Percentiles rank a stretch among this genome's conserved stretches.
These are phyloP conservation scores for Pythium sukuiense DNA, from an alignment of 352 stramenopile genomes.

Conservation along the genomic window DNA sequence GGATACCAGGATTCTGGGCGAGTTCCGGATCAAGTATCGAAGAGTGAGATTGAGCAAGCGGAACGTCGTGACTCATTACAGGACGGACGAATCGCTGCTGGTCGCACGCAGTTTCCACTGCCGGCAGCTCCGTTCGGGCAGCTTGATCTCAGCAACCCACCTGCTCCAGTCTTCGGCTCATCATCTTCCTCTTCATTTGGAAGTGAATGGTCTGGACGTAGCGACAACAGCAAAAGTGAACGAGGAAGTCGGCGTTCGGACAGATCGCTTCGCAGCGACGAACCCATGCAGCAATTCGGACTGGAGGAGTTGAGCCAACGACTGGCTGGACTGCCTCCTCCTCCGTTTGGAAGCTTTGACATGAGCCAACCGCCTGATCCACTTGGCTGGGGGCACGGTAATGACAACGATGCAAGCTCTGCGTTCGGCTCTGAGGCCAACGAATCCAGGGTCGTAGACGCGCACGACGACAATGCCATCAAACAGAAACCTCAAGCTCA, in stretches of 20 bases:
- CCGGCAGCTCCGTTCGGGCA: slow-evolving; percentile 1
- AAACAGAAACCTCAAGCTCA: neutral
- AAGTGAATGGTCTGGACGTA: neutral
- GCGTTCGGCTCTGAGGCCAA: neutral
- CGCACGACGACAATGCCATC: neutral
- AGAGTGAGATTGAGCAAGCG: neutral
- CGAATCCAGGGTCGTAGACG: neutral
- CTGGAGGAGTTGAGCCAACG: slow-evolving; percentile 28
- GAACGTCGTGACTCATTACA: neutral
- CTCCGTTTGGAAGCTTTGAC: slow-evolving; percentile 39
- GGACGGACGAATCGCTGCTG: neutral
- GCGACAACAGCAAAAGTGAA: neutral
- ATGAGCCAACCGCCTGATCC: slow-evolving; percentile 50
- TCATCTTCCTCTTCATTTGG: neutral
- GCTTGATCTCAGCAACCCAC: slow-evolving; percentile 13
- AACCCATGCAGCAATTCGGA: slow-evolving; percentile 7
- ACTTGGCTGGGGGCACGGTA: slow-evolving; percentile 19
- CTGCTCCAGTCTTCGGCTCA: slow-evolving; percentile 4
- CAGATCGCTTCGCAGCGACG: neutral
- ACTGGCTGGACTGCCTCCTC: slow-evolving; percentile 33
- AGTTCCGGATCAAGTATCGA: slow-evolving; percentile 1
- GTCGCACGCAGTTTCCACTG: neutral
- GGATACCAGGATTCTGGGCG: neutral
- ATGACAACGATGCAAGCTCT: neutral
- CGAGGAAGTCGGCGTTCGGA: neutral